Evolutionary conservation across 257 asterid species (phyloP).

Genomic region (Capsicum chinense): DNA sequence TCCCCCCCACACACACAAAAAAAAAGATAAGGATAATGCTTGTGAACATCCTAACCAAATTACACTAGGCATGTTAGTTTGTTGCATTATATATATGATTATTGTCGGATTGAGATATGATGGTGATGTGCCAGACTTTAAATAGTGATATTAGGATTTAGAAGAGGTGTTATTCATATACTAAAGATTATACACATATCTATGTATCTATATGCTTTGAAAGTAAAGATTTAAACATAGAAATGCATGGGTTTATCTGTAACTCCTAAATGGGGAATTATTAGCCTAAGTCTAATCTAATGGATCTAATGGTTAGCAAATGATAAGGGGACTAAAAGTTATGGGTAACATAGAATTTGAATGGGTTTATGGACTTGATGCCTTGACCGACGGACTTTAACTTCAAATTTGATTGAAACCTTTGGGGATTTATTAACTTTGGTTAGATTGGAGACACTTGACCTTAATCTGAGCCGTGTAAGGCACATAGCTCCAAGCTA

Average conservation of each 20-base stretch:
- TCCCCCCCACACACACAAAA: no score
- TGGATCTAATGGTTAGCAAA: neutral
- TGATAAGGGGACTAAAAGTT: neutral
- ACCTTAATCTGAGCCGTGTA: neutral
- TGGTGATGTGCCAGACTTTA: neutral
- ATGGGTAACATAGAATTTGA: neutral
- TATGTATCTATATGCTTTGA: neutral
- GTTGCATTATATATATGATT: neutral
- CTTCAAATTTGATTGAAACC: neutral
- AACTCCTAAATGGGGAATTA: neutral
- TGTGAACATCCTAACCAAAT: no score
- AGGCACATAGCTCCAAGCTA: neutral
- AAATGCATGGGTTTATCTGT: neutral
- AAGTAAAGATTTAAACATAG: neutral
- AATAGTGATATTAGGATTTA: neutral
- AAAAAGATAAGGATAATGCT: neutral
- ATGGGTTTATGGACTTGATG: neutral
- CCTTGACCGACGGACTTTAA: neutral
- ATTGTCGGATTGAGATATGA: neutral
- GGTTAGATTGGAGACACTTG: neutral
- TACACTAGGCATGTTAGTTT: no score
- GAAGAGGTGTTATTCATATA: slow-evolving; percentile 1
- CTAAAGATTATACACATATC: neutral
- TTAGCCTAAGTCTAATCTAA: neutral
- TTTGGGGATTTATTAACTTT: neutral